Conservation (phyloP, 2,329 filamentous ascomycete genomes). For the Chrysoporthe deuterocubensis region DNA sequence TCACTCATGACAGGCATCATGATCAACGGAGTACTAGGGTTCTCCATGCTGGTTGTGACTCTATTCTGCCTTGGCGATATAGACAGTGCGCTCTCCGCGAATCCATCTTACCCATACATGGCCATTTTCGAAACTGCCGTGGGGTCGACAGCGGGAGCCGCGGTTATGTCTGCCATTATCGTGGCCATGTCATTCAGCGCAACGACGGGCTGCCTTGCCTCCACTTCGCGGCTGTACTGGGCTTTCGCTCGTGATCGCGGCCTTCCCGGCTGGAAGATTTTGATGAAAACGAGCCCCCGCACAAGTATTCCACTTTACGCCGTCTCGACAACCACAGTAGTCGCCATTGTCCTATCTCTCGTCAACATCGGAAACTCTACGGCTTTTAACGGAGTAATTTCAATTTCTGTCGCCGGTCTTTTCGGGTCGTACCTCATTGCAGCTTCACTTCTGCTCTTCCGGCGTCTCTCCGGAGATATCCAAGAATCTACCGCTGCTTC, state of each 20-base stretch:
- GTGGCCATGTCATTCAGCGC: slow-evolving; percentile 30
- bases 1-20: slow-evolving; percentile 53
- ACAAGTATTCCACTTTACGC: slow-evolving; percentile 29
- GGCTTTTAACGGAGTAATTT: too few relatives aligned
- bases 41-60: slow-evolving; percentile 60
- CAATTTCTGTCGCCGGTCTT: too few relatives aligned
- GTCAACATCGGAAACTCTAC: too few relatives aligned
- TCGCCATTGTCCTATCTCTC: too few relatives aligned
- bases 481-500: too few relatives aligned
- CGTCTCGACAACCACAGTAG: slow-evolving; percentile 31
- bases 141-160: slow-evolving; percentile 30
- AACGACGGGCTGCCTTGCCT: slow-evolving; percentile 32
- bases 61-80: slow-evolving; percentile 58
- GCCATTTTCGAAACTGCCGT: slow-evolving; percentile 33
- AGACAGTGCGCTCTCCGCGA: slow-evolving; percentile 42
- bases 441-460: too few relatives aligned
- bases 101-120: slow-evolving; percentile 35
- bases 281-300: slow-evolving; percentile 1
- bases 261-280: slow-evolving; percentile 27
- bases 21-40: slow-evolving; percentile 57
- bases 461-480: too few relatives aligned
- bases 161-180: slow-evolving; percentile 32
- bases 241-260: slow-evolving; percentile 35
- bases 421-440: too few relatives aligned
- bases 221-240: slow-evolving; percentile 35